Evolutionary conservation across 1,284 basidiomycete genomes (phyloP), one percentile per base, ranked within the genome.

Genomic region (Irpex lacteus): DNA sequence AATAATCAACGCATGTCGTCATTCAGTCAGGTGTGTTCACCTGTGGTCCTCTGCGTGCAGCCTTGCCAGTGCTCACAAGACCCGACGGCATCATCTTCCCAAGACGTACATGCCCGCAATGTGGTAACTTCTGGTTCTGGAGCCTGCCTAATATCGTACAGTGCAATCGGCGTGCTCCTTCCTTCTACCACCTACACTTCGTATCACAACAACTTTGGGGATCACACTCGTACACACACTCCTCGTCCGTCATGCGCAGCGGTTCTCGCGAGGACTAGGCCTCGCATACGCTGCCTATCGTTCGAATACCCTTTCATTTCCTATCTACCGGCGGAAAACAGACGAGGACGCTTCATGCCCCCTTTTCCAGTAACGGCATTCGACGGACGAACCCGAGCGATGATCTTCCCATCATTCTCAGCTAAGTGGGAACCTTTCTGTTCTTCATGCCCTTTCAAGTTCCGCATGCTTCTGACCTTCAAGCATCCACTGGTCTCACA

Each of bases 361-460:
- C 54, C 32, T 56, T 56, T 56, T 56, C 54, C n/a, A 21, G 18
- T 56, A 18, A 56, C 54, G 54, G 54, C 54, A 56, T 56, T 36
- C 11, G 26, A 34, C 21, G 54, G 34, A 18, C 54, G 54, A 13
- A 21, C 21, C 54, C 54, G 54, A 56, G 34, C 21, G 54, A 56
- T 15, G 54, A 56, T 56, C 54, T 34, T 11, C 21, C 26, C 54
- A 36, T 34, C 54, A 56, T 56, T 56, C 54, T 56, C 54, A 56
- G 54, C 54, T 26, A 26, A 32, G 54, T 56, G 54, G 18, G 50
- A 52, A 52, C n/a, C 15, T 18, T 52, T 52, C 8, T 8, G 11
- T 52, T 52, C 50, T 52, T 52, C 50, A 21, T 52, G 18, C 7
- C 19, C 8, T 21, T 52, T 19, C 11, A 21, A 8, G 11, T 52